Evolutionary conservation across 148 eudicot genomes (phyloP), one percentile per base, ranked within the genome.

Genomic region (Chenopodium berlandieri): DNA sequence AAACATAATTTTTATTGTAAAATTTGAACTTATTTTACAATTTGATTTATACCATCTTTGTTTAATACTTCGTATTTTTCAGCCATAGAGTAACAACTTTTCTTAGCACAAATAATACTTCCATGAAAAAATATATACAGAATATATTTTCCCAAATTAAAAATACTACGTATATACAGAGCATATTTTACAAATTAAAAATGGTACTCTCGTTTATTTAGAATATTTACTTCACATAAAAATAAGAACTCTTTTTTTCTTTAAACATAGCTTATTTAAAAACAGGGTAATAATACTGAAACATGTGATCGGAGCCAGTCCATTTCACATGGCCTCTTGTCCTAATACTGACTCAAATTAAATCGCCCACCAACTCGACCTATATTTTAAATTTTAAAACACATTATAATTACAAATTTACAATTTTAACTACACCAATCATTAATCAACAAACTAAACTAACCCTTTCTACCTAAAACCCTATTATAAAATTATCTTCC

Each of bases 241-340:
- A 7, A 47, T 47, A 5, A 7, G 54, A 50, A 1, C 1, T 1
- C 11, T 50, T 50, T 47, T 12, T 13, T 13, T 54, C 2, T 12
- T 14, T 52, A 0, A 13, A 52, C 58, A 52, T 13, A 16, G 19
- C 22, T 12, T 19, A 56, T 56, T 56, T 3, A 14, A 56, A 56
- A 56, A 56, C 62, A 56, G 22, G 62, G 22, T 56, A 56, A 17
- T 56, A 56, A 56, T 56, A 62, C 25, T 7, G 47, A 62, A 76
- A 56, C 70, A 82, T 76, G 80, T 76, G 81, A 77, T 56, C 22
- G 72, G 5, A 82, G 50, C 81, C 84, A 44, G 63, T 58, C 73
- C 77, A 82, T 69, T 71, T 75, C 84, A 82, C 84, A 82, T 82
- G 84, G 56, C 72, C n/a, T 17, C 64, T 77, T 32, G 31, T 81